Conservation (phyloP, 352 stramenopile genomes). For the Phytophthora cryptogea region DNA sequence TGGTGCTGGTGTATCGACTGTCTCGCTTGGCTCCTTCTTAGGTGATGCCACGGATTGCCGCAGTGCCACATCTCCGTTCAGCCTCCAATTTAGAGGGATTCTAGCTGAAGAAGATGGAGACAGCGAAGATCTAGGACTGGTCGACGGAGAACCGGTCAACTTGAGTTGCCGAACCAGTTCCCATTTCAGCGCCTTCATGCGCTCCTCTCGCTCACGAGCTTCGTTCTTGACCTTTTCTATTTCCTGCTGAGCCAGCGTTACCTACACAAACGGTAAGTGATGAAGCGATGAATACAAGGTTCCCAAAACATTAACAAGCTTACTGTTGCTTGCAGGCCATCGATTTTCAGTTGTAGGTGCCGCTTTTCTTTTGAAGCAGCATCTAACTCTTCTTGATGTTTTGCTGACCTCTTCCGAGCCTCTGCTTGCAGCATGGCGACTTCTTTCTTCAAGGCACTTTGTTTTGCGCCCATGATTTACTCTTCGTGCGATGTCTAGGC, state of each 20-base stretch:
- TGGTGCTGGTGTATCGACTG: not conserved
- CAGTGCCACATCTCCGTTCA: constrained; percentile 54
- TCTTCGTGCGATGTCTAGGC: not conserved
- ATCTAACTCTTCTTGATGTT: constrained; percentile 50
- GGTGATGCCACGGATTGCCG: constrained; percentile 27
- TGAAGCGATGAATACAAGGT: not conserved
- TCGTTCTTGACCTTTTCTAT: constrained; percentile 44
- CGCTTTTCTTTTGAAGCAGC: constrained; percentile 47
- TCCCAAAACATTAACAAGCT: not conserved
- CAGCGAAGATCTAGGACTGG: constrained; percentile 16
- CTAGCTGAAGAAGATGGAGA: constrained; percentile 32
- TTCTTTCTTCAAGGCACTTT: constrained; percentile 68
- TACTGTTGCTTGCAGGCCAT: constrained; percentile 59
- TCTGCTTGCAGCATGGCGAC: constrained; percentile 52
- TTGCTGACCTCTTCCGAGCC: constrained; percentile 26
- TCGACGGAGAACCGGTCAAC: constrained; percentile 28
- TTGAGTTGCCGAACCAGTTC: constrained; percentile 65
- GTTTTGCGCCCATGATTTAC: constrained; percentile 50
- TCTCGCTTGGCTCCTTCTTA: constrained; percentile 4
- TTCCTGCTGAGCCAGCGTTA: constrained; percentile 57
- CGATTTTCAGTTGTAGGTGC: constrained; percentile 59
- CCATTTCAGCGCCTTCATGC: constrained; percentile 77
- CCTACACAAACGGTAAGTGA: constrained; percentile 19
- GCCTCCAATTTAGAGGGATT: constrained; percentile 53
- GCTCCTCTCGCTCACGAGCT: constrained; percentile 54